phyloP scores from a whole-genome alignment of 2,329 filamentous ascomycete species.

The Colletotrichum sp. region DNA sequence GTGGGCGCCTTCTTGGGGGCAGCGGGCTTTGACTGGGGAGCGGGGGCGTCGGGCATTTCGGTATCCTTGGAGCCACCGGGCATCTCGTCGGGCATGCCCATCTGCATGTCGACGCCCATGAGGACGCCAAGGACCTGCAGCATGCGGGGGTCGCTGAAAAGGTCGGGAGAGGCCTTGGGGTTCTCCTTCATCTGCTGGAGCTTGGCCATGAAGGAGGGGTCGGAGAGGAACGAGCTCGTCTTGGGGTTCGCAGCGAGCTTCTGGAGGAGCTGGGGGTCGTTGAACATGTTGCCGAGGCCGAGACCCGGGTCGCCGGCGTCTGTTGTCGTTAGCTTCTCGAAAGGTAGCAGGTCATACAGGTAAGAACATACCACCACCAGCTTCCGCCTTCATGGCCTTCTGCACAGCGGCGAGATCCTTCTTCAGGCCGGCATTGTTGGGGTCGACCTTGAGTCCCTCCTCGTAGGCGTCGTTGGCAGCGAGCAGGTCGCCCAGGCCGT shows the following conservation, averaged over 20 bases:
- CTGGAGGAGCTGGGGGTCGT: constrained; percentile 84
- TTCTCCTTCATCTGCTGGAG: constrained; percentile 82
- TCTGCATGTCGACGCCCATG: constrained; percentile 88
- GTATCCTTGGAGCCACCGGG: constrained; percentile 64
- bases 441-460: constrained; percentile 91
- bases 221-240: constrained; percentile 81
- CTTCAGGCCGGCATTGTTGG: constrained; percentile 91
- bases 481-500: constrained; percentile 85
- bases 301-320: constrained; percentile 68
- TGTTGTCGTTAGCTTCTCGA: constrained; percentile 5
- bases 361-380: constrained; percentile 29
- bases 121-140: constrained; percentile 92
- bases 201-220: constrained; percentile 89
- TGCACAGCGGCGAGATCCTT: constrained; percentile 84
- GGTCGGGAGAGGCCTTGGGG: constrained; percentile 77
- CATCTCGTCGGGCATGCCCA: constrained; percentile 43
- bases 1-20: constrained; percentile 63
- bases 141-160: constrained; percentile 90
- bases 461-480: constrained; percentile 90
- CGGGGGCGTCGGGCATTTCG: constrained; percentile 74
- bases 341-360: no score
- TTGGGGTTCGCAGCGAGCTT: constrained; percentile 96
- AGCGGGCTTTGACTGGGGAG: constrained; percentile 42
- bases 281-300: constrained; percentile 92
- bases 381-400: constrained; percentile 84